phyloP scores from a whole-genome alignment of 306 rosid genomes.

The Phaseolus lunatus region DNA sequence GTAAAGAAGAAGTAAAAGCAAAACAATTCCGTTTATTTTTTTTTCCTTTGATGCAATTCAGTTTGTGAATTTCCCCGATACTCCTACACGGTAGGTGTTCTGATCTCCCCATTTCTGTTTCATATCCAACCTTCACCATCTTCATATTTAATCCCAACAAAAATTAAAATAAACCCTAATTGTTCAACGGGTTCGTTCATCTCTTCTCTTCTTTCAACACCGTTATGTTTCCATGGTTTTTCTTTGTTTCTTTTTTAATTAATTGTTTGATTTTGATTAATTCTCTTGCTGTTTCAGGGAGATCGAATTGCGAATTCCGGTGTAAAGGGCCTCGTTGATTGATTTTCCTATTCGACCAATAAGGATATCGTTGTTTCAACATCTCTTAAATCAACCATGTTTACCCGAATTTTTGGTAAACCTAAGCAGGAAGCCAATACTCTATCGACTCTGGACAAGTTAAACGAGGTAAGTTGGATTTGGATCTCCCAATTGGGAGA shows the following conservation, averaged over 20 bases:
- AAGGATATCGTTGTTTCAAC: conserved; percentile 43
- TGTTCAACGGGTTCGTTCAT: conserved; percentile 31
- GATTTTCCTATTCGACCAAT: conserved; percentile 43
- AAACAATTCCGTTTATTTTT: conserved; percentile 2
- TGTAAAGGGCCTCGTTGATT: conserved; percentile 2
- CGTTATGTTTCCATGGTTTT: not conserved
- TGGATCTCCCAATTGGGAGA: not conserved
- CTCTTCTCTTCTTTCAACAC: not conserved
- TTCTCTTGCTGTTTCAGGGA: conserved; percentile 1
- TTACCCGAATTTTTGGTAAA: conserved; percentile 79
- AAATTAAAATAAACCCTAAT: conserved; percentile 32
- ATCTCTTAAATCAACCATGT: conserved; percentile 66
- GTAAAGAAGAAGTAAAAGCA: conserved; percentile 10
- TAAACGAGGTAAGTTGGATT: conserved; percentile 71
- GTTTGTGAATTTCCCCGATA: not conserved
- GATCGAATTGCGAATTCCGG: conserved; percentile 23
- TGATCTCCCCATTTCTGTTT: not conserved
- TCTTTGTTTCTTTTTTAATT: too few relatives aligned
- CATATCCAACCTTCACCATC: not conserved
- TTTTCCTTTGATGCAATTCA: not conserved
- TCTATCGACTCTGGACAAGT: conserved; percentile 73
- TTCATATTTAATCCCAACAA: not conserved
- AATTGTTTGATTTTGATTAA: conserved; percentile 28
- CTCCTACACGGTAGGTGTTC: not conserved
- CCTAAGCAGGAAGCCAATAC: conserved; percentile 82